These are phyloP conservation scores for Monosporascus sp. DNA, from an alignment of 2,329 filamentous ascomycete species.

Conservation along the genomic window DNA sequence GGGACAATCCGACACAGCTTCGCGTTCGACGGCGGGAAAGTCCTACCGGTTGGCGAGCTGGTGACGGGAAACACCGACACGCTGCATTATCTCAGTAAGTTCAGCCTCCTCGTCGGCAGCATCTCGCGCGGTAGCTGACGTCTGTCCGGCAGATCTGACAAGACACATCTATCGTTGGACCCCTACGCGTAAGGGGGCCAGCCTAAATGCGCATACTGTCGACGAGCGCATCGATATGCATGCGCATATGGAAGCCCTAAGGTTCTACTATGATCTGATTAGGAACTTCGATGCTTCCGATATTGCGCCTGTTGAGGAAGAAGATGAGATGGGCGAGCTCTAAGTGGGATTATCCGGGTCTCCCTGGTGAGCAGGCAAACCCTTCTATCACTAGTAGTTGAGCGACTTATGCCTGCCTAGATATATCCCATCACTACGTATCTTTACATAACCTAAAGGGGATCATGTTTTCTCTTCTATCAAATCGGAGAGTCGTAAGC, in stretches of 20 bases:
- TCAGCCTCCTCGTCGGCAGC: not conserved
- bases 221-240: slow-evolving; percentile 34
- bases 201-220: slow-evolving; percentile 29
- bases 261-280: slow-evolving; percentile 33
- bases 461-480: too few species aligned
- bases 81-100: slow-evolving; percentile 30
- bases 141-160: slow-evolving; percentile 20
- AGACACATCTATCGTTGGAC: slow-evolving; percentile 34
- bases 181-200: slow-evolving; percentile 28
- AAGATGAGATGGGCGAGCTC: slow-evolving; percentile 12
- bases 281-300: slow-evolving; percentile 29
- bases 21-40: slow-evolving; percentile 29
- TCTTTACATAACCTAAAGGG: too few species aligned
- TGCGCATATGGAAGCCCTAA: slow-evolving; percentile 30
- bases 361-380: too few species aligned
- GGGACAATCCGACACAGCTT: slow-evolving; percentile 28
- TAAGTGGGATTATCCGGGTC: slow-evolving; percentile 1
- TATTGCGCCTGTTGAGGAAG: slow-evolving; percentile 6
- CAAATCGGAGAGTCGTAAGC: too few species aligned
- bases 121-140: slow-evolving; percentile 1
- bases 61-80: slow-evolving; percentile 34
- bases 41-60: slow-evolving; percentile 30
- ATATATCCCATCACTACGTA: too few species aligned
- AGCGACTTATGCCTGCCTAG: too few species aligned
- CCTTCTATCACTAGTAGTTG: too few species aligned